phyloP scores from a whole-genome alignment of 257 asterid species.

The Primulina eburnea region DNA sequence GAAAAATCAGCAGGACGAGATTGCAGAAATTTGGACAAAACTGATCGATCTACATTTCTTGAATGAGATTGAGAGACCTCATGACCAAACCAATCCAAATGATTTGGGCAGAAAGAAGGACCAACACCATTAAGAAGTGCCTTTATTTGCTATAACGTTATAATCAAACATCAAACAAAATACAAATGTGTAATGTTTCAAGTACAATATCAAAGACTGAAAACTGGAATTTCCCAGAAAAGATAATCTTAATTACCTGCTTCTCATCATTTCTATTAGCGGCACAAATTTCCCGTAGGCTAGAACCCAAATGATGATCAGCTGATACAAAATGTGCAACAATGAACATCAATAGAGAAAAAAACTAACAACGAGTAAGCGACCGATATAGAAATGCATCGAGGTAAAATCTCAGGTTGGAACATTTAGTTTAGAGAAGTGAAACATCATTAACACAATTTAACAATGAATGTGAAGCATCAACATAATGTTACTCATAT shows the following conservation, averaged over 20 bases:
- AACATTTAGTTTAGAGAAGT: conserved; percentile 20
- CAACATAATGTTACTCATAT: background rate
- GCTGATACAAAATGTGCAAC: conserved; percentile 38
- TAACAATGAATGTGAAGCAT: conserved; percentile 8
- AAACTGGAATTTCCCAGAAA: conserved; percentile 24
- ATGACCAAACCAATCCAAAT: conserved; percentile 81
- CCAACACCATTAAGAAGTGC: conserved; percentile 91
- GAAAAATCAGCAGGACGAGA: conserved; percentile 78
- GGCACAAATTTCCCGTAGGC: conserved; percentile 86
- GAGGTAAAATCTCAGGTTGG: conserved; percentile 5
- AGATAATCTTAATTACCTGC: conserved; percentile 52
- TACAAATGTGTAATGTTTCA: conserved; percentile 12
- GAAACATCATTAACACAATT: background rate
- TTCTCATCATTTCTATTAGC: conserved; percentile 88
- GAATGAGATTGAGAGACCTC: conserved; percentile 54
- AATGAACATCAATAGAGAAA: conserved; percentile 22
- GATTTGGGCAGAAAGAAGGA: conserved; percentile 75
- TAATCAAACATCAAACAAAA: conserved; percentile 15
- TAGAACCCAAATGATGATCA: conserved; percentile 60
- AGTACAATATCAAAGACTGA: conserved; percentile 12
- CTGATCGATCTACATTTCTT: conserved; percentile 74
- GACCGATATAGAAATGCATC: conserved; percentile 4
- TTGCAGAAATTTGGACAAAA: conserved; percentile 73
- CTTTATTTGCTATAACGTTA: conserved; percentile 74
- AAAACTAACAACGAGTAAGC: conserved; percentile 20